Percentiles rank a stretch among this genome's conserved stretches.
These are phyloP conservation scores for Magnolia sinica DNA, from an alignment of 164 flowering plant species.

Conservation along the genomic window DNA sequence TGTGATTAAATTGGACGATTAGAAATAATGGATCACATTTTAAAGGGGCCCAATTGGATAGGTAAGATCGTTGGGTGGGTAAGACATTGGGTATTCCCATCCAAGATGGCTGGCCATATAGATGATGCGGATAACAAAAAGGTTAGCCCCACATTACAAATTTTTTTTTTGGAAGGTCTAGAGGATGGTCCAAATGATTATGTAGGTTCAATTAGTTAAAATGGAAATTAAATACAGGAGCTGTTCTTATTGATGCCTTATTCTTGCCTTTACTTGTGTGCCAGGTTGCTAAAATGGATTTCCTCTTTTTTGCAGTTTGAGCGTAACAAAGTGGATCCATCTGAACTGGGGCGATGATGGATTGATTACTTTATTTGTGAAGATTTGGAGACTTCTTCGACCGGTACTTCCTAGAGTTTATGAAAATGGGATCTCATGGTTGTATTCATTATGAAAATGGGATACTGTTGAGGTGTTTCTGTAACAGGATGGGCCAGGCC, in stretches of 20 bases:
- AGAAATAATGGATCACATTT: not conserved
- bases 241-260: too few species aligned
- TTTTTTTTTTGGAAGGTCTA: not conserved
- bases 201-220: not conserved
- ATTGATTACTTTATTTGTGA: slow-evolving; percentile 62
- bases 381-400: slow-evolving; percentile 73
- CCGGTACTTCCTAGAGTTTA: slow-evolving; percentile 42
- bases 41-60: not conserved
- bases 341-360: slow-evolving; percentile 99
- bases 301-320: slow-evolving; percentile 60
- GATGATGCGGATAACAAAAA: not conserved
- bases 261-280: too few species aligned
- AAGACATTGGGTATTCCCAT: not conserved
- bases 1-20: not conserved
- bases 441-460: too few species aligned
- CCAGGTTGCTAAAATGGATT: not conserved
- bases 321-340: slow-evolving; percentile 95
- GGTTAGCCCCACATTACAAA: not conserved
- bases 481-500: not conserved
- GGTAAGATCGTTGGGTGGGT: not conserved
- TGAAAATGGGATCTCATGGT: not conserved
- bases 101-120: not conserved
- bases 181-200: not conserved
- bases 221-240: not conserved
- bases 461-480: not conserved